A percentile compares a stretch with the other conserved stretches of the same genome.
These are phyloP conservation scores for Kazachstania taianensis DNA, from an alignment of 805 yeast species.

Conservation along the genomic window DNA sequence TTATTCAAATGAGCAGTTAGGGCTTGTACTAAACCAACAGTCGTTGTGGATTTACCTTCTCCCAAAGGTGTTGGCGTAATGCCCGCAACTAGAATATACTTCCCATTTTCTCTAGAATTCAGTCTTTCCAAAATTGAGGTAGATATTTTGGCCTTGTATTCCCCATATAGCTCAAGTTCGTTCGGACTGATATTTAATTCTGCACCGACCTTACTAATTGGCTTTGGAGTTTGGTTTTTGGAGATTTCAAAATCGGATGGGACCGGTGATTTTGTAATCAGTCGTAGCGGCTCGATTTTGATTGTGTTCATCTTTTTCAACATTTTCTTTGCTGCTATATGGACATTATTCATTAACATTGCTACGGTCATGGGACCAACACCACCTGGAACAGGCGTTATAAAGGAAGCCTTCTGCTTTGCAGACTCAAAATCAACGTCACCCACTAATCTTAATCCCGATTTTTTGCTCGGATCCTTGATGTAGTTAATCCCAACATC, in stretches of 20 bases:
- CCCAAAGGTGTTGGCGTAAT: constrained; percentile 98
- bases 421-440: constrained; percentile 81
- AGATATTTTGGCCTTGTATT: constrained; percentile 80
- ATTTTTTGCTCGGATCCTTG: constrained; percentile 61
- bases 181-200: constrained; percentile 71
- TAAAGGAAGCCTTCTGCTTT: constrained; percentile 45
- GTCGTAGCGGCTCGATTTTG: constrained; percentile 46
- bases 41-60: constrained; percentile 95
- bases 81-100: constrained; percentile 88
- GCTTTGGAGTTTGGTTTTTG: constrained; percentile 79
- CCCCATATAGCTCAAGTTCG: constrained; percentile 84
- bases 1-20: constrained; percentile 80
- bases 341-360: constrained; percentile 79
- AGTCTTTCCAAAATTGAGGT: constrained; percentile 63
- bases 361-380: constrained; percentile 99
- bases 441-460: constrained; percentile 83
- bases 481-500: constrained; percentile 94
- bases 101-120: constrained; percentile 53
- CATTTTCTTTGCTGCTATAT: constrained; percentile 63
- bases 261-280: constrained; percentile 52
- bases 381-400: constrained; percentile 98
- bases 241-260: constrained; percentile 90
- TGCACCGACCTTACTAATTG: constrained; percentile 59
- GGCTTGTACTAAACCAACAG: constrained; percentile 95
- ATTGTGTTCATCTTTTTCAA: constrained; percentile 31